phyloP scores from a whole-genome alignment of 208 protist species.

The Lotmaria passim region DNA sequence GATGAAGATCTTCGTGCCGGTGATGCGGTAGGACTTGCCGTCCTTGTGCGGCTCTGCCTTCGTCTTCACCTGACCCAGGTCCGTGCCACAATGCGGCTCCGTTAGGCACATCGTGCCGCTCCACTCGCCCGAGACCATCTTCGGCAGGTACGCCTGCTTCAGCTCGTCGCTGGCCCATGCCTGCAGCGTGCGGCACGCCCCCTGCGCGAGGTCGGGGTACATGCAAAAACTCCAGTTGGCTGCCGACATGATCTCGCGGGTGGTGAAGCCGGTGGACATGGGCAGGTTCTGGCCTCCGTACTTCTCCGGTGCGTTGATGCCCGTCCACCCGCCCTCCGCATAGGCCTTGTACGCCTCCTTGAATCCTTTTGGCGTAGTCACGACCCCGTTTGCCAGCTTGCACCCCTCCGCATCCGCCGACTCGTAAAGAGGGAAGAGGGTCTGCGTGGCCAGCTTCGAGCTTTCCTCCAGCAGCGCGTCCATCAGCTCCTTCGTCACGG shows the following conservation, averaged over 20 bases:
- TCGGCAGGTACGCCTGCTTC: slow-evolving; percentile 82
- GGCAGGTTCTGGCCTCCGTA: slow-evolving; percentile 89
- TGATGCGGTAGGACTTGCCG: slow-evolving; percentile 82
- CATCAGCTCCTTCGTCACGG: slow-evolving; percentile 75
- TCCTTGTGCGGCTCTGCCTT: slow-evolving; percentile 73
- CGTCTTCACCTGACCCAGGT: slow-evolving; percentile 84
- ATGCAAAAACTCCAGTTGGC: slow-evolving; percentile 88
- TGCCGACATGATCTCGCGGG: slow-evolving; percentile 76
- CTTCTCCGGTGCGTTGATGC: slow-evolving; percentile 67
- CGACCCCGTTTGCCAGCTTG: slow-evolving; percentile 51
- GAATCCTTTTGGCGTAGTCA: slow-evolving; percentile 81
- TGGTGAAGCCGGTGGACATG: slow-evolving; percentile 59
- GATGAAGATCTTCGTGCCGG: slow-evolving; percentile 92
- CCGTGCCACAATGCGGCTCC: slow-evolving; percentile 89
- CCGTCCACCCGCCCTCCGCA: slow-evolving; percentile 79
- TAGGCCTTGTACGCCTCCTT: slow-evolving; percentile 88
- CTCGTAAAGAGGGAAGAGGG: slow-evolving; percentile 70
- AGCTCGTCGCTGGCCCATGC: slow-evolving; percentile 73
- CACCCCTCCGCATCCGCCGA: slow-evolving; percentile 62
- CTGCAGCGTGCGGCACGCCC: slow-evolving; percentile 67
- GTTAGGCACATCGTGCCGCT: slow-evolving; percentile 92
- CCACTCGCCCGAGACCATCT: slow-evolving; percentile 77
- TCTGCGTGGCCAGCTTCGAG: slow-evolving; percentile 60
- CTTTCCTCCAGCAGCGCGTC: slow-evolving; percentile 73
- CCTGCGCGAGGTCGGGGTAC: slow-evolving; percentile 83